These are phyloP conservation scores for Skeletonema potamos DNA, from an alignment of 108 stramenopile species.

Conservation along the genomic window DNA sequence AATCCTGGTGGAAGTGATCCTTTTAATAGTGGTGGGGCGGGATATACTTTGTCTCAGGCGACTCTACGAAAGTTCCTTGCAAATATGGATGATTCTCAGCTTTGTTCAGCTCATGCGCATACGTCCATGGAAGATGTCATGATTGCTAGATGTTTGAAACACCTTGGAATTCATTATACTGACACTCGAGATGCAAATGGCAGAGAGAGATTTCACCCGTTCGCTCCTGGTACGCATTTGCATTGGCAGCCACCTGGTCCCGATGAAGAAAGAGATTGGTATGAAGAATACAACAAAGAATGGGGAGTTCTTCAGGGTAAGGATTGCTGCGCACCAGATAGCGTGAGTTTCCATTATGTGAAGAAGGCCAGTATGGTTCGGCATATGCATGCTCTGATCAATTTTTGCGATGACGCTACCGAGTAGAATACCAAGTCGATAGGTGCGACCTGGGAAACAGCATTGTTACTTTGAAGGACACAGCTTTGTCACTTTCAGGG, in stretches of 20 bases:
- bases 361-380: conserved; percentile 81
- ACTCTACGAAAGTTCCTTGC: conserved; percentile 43
- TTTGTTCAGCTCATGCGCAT: conserved; percentile 45
- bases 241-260: conserved; percentile 43
- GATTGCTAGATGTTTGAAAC: conserved; percentile 48
- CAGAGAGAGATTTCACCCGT: conserved; percentile 80
- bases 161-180: conserved; percentile 45
- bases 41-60: conserved; percentile 57
- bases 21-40: conserved; percentile 85
- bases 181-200: conserved; percentile 69
- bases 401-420: conserved; percentile 40
- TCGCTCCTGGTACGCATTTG: conserved; percentile 69
- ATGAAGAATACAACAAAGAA: conserved; percentile 65
- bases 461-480: no score
- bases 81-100: conserved; percentile 42
- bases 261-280: conserved; percentile 56
- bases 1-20: conserved; percentile 42
- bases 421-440: not conserved
- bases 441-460: no score
- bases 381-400: conserved; percentile 61
- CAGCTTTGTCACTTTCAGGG: no score
- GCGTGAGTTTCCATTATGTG: conserved; percentile 90
- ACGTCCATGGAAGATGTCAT: conserved; percentile 72
- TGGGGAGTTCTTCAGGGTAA: conserved; percentile 65
- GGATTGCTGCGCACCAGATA: conserved; percentile 87